Evolutionary conservation across 1,284 basidiomycete species (phyloP), one percentile per base, ranked within the genome.

Genomic region (Fomes fomentarius): DNA sequence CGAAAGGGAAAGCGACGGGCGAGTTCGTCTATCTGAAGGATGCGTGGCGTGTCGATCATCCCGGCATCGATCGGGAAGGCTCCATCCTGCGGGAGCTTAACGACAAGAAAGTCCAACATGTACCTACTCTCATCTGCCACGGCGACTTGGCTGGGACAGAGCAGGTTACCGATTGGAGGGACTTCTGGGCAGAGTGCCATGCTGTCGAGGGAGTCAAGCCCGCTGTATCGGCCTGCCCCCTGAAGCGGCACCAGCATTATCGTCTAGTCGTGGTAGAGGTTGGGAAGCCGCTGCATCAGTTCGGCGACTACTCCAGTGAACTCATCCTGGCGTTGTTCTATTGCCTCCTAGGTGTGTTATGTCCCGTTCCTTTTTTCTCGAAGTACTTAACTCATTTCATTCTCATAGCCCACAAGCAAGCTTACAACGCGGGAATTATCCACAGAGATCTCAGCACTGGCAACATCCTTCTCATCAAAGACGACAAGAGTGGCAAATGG

Each of bases 381-480:
- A 6, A 30, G 28, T 1, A 21, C 11, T 8, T 24, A 12, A 26
- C 10, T 15, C 22, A 15, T 31, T 7, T 6, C 3, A 11, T 22
- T 17, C n/a, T 8, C 4, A 15, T 30, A 58, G 59, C 59, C 1
- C 59, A 61, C 12, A n/a, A 37, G 4, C 24, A 30, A 6, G 59
- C 59, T 1, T 50, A 42, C 21, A 9, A 35, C n/a, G 33, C 34
- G 4, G 50, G 50, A 10, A 14, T 56, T 4, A 17, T 61, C 2
- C 59, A 61, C 12, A 44, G 59, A 0, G 56, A 61, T 31, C 46
- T 61, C 53, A 61, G 59, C n/a, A 40, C 43, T 1, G 59, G 56
- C 1, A 61, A 58, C 12, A 30, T 61, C 12, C 39, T 61, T 5
- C 26, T 61, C 11, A 25, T 41, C 12, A 35, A 24, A 19, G 21